Percentiles rank a stretch among this genome's conserved stretches.
These are phyloP conservation scores for Globisporangium perplexum DNA, from an alignment of 352 stramenopile species.

Conservation along the genomic window DNA sequence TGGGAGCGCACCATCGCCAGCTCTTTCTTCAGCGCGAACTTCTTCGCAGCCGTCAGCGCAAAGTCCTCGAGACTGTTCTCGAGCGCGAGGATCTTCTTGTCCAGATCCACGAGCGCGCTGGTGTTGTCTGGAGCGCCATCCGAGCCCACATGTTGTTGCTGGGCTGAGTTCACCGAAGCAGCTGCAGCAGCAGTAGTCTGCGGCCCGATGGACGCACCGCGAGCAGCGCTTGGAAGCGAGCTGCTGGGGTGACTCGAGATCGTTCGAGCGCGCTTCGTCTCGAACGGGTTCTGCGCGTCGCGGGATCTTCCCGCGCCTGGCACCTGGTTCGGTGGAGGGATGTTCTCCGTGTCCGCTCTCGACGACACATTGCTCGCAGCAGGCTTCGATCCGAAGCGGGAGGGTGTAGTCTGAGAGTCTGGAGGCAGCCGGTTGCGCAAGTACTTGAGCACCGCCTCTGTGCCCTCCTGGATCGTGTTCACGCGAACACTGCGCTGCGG, in stretches of 20 bases:
- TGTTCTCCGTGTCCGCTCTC: constrained; percentile 10
- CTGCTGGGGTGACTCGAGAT: constrained; percentile 14
- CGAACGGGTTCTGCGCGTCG: constrained; percentile 11
- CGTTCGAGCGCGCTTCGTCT: constrained; percentile 26
- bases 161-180: neutral
- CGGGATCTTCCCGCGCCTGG: neutral
- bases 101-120: constrained; percentile 24
- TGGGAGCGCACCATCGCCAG: constrained; percentile 66
- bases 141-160: neutral
- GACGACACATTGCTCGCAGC: neutral
- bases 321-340: constrained; percentile 16
- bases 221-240: neutral
- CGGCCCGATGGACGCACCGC: neutral
- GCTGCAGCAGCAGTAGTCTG: neutral
- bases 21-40: constrained; percentile 76
- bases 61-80: constrained; percentile 63
- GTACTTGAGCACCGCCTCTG: constrained; percentile 69
- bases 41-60: constrained; percentile 58
- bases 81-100: constrained; percentile 37
- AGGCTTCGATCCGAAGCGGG: neutral
- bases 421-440: constrained; percentile 52
- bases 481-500: constrained; percentile 66
- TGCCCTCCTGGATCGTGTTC: constrained; percentile 60
- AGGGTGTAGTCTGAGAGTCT: constrained; percentile 11
- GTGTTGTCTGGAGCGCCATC: constrained; percentile 11